Base-by-base conservation (phyloP, 331 rosid genomes). In the Pyracantha coccinea region DNA sequence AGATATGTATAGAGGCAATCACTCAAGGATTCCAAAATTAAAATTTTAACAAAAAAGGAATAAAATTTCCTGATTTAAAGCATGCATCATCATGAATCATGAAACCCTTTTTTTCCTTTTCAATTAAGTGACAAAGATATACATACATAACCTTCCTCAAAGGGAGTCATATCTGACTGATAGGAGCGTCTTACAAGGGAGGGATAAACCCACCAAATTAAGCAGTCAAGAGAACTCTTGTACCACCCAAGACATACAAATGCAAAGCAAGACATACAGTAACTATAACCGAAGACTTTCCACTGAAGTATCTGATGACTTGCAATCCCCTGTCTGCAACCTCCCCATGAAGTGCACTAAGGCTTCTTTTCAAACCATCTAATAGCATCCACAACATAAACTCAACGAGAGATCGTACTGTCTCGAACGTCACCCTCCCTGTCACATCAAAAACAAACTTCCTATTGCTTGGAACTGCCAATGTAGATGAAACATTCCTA, bases 361-460 rank as follows among this genome's bases (percentile, higher is more conserved):
- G 13, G 69, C 92, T 84, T 78, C 79, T 87, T 52, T 84, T 94
- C 55, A 87, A 79, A 28, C 89, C 88, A 27, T 90, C 95, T 21
- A 89, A 62, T 13, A 88, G 76, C 81, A 86, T 85, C 87, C 83
- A 83, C 41, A 87, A n/a, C 75, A 90, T 60, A 29, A 88, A 84
- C 53, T 80, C 96, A 84, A 86, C 84, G 59, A 94, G 74, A 8
- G 96, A 92, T 79, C 93, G 86, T 6, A 85, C 72, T 3, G 96
- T 85, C 71, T 92, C 93, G 11, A 90, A 82, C 21, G 97, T 92
- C 70, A 90, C 95, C 76, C 97, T 87, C 69, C 99, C 95, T 0
- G 97, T 88, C 68, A 94, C 86, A 50, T 94, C 99, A 63, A 92
- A 77, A 86, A 92, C 83, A 12, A 94, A 90, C 81, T 78, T 90